Conservation (phyloP, 202 grass and related monocot genomes). For the Brachypodium distachyon region DNA sequence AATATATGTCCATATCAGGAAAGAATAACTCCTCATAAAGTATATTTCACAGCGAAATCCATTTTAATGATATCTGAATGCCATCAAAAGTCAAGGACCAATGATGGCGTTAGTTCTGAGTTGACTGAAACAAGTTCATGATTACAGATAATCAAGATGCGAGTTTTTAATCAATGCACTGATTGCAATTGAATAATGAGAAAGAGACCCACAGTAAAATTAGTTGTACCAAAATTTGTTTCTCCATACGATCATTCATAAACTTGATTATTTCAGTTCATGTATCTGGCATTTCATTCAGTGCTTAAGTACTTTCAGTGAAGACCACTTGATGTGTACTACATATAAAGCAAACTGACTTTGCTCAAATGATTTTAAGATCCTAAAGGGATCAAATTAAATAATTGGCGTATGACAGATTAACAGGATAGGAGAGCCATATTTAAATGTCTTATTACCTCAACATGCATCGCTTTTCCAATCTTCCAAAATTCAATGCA, state of each 20-base stretch:
- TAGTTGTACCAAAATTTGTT: background rate
- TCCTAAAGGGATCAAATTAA: background rate
- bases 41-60: background rate
- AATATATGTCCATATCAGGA: background rate
- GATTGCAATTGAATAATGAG: background rate
- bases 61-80: background rate
- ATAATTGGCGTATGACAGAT: background rate
- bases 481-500: slow-evolving; percentile 99
- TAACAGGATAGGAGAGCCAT: background rate
- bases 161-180: background rate
- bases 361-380: background rate
- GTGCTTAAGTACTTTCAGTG: slow-evolving; percentile 5
- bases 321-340: background rate
- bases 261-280: background rate
- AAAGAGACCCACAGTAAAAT: background rate
- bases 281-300: background rate
- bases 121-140: slow-evolving; percentile 11
- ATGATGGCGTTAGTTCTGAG: background rate
- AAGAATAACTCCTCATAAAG: slow-evolving; percentile 1
- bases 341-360: background rate
- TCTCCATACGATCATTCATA: background rate
- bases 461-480: slow-evolving; percentile 97
- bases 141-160: background rate
- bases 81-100: background rate
- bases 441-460: slow-evolving; percentile 74